Evolutionary conservation across 1,284 basidiomycete species (phyloP).

Genomic region (Ganoderma sinense): DNA sequence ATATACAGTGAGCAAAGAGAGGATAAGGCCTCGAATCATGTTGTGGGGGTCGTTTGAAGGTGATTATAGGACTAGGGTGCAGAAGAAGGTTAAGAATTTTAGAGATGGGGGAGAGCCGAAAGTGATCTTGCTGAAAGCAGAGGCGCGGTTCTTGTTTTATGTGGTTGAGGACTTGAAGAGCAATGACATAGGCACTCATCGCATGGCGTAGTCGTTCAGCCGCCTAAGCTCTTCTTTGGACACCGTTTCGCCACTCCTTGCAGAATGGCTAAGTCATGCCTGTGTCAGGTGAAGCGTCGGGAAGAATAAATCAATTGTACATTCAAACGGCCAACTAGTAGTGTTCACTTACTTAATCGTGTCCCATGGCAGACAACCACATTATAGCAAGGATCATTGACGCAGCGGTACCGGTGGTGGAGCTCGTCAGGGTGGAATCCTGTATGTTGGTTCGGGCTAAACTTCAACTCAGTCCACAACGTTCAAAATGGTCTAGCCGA

Average conservation of each 20-base stretch:
- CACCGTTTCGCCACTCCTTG: neutral
- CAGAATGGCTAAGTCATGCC: neutral
- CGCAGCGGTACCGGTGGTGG: neutral
- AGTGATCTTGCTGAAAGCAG: neutral
- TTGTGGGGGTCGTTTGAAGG: too few species aligned
- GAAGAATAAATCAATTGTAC: neutral
- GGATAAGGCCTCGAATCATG: constrained; percentile 9
- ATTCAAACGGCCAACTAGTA: neutral
- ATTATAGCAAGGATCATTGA: neutral
- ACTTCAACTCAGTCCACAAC: neutral
- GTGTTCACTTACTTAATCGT: neutral
- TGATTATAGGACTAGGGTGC: too few species aligned
- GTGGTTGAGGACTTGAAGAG: neutral
- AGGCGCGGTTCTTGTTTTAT: neutral
- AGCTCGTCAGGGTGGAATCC: neutral
- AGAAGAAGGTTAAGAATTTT: neutral
- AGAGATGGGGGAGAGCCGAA: neutral
- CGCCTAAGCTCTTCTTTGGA: neutral
- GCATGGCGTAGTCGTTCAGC: neutral
- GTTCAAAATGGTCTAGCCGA: too few species aligned
- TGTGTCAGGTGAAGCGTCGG: neutral
- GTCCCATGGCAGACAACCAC: neutral
- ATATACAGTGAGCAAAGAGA: neutral
- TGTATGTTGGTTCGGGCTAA: neutral
- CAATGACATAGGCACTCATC: neutral